Evolutionary conservation across 139 green algal species (phyloP).

Genomic region (Tetradesmus lagerheimii): DNA sequence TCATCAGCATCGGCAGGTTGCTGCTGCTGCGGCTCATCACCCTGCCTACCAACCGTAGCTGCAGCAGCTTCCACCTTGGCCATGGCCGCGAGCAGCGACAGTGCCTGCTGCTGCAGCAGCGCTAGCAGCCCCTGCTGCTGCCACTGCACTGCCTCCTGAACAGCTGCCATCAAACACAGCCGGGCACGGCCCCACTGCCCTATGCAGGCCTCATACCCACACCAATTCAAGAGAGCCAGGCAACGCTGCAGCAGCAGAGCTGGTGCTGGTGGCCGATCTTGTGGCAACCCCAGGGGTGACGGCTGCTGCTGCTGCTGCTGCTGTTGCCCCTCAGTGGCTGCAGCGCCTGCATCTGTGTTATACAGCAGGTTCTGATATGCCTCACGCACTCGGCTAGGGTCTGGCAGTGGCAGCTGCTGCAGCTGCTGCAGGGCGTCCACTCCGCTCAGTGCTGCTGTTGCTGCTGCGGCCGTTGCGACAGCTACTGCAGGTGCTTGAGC

Average conservation of each 20-base stretch:
- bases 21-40: background rate
- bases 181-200: background rate
- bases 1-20: background rate
- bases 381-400: background rate
- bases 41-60: background rate
- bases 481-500: background rate
- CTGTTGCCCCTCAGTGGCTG: background rate
- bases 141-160: background rate
- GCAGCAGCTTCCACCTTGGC: background rate
- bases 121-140: background rate
- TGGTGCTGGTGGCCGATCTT: background rate
- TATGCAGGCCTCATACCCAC: background rate
- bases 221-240: constrained; percentile 24
- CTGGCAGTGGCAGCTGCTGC: background rate
- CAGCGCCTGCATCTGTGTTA: background rate
- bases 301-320: constrained; percentile 11
- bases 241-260: constrained; percentile 7
- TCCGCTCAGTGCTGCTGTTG: background rate
- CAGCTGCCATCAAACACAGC: background rate
- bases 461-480: background rate
- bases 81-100: background rate
- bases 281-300: background rate
- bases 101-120: background rate
- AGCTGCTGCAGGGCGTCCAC: background rate
- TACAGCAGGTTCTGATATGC: constrained; percentile 15